Evolutionary conservation across 73 alveolate genomes (phyloP), one percentile per base, ranked within the genome.

Genomic region (Tetrahymena malaccensis): DNA sequence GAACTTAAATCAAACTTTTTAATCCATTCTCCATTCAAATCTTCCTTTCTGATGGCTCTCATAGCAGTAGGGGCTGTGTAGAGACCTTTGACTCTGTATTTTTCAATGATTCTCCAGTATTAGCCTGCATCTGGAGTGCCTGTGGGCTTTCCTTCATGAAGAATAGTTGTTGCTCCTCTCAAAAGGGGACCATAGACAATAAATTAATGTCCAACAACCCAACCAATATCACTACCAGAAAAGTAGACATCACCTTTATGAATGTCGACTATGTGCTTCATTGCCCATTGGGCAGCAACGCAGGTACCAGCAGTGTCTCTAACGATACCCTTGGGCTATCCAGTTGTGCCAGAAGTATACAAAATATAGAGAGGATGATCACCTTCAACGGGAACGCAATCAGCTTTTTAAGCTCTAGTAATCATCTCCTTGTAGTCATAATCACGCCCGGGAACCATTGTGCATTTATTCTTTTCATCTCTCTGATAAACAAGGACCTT

Each of bases 131-230:
- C 99, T 0, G 99, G 99, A 25, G 97, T 89, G 27, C 98, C 99
- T 19, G 98, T 98, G 21, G 99, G 99, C 95, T 99, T 99, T 5
- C 99, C 99, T 96, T 99, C 99, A 96, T 98, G 99, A 50, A 99
- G 93, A 34, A 99, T 96, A 27, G 99, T 97, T 17, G 99, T 98
- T 21, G 99, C 99, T 33, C 99, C 99, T 95, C 99, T 97, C 43
- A 99, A 96, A 84, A 99, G 97, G 43, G 99, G 99, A 9, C 99
- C 99, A 96, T 99, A 99, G 84, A 99, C 99, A 94, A 99, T 99
- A 97, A 99, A 99, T 55, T 99, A 95, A 97, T 99, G 99, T 37
- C 99, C 99, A 15, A 99, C 99, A 55, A 99, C 99, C 99, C 99
- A 99, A 94, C 99, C 99, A 93, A 99, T 98, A 96, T 99, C 99